These are phyloP conservation scores for Ceratobasidium theobromae DNA, from an alignment of 1,284 basidiomycete genomes.

Conservation along the genomic window DNA sequence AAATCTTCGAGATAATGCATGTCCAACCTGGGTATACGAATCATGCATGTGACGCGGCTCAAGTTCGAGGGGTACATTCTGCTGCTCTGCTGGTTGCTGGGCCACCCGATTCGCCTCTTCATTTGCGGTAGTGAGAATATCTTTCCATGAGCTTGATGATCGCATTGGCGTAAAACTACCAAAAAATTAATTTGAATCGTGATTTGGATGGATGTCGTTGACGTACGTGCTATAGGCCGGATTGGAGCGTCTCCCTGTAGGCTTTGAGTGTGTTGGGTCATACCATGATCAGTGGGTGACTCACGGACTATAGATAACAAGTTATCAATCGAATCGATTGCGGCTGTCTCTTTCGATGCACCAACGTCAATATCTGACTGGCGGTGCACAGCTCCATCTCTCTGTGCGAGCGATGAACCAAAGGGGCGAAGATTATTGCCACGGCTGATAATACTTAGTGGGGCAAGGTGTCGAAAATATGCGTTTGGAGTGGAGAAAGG, in stretches of 20 bases:
- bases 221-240: conserved; percentile 57
- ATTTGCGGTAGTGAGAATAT: conserved; percentile 51
- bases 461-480: neutral
- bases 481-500: neutral
- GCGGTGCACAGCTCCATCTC: neutral
- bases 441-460: no score
- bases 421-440: no score
- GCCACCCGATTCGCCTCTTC: conserved; percentile 38
- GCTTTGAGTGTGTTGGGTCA: neutral
- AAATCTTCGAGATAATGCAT: conserved; percentile 37
- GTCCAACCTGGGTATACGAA: conserved; percentile 58
- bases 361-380: neutral
- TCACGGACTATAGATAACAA: conserved; percentile 26
- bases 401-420: neutral
- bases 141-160: conserved; percentile 56
- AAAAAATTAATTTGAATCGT: conserved; percentile 42
- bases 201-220: neutral
- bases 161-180: conserved; percentile 52
- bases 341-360: conserved; percentile 13
- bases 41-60: conserved; percentile 63
- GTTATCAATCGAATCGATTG: conserved; percentile 20
- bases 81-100: conserved; percentile 33
- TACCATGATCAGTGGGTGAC: neutral
- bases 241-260: conserved; percentile 54
- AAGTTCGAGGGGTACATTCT: conserved; percentile 40